Conservation (phyloP, 352 stramenopile species). For the Phytophthora pistaciae region DNA sequence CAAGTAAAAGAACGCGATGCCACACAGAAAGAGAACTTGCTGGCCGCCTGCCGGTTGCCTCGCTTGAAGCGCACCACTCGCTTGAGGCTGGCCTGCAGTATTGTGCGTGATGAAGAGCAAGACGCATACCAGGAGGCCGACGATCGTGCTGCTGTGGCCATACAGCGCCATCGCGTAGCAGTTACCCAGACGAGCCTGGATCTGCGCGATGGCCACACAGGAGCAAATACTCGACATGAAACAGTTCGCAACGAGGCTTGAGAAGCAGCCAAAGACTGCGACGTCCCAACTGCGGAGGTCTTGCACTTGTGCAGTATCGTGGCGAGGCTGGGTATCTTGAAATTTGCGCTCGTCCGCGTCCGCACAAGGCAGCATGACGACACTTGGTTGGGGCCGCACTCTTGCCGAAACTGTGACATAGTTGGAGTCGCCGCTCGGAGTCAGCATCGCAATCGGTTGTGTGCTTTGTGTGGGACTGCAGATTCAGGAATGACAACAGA, state of each 20-base stretch:
- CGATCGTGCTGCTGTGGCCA: slow-evolving; percentile 34
- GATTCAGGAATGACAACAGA: too few relatives aligned
- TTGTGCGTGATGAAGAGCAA: slow-evolving; percentile 36
- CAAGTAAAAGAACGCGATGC: slow-evolving; percentile 20
- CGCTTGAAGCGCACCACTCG: neutral
- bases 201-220: slow-evolving; percentile 49
- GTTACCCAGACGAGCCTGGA: slow-evolving; percentile 39
- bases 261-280: slow-evolving; percentile 47
- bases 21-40: slow-evolving; percentile 29
- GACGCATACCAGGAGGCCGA: slow-evolving; percentile 37
- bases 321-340: neutral
- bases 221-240: slow-evolving; percentile 48
- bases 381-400: slow-evolving; percentile 20
- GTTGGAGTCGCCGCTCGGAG: slow-evolving; percentile 23
- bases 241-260: slow-evolving; percentile 48
- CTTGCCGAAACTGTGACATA: slow-evolving; percentile 6
- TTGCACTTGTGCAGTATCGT: neutral
- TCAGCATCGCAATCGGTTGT: slow-evolving; percentile 4
- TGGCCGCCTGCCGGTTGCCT: slow-evolving; percentile 4
- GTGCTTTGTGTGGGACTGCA: too few relatives aligned
- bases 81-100: slow-evolving; percentile 2
- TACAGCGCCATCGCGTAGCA: slow-evolving; percentile 34
- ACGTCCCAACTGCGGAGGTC: slow-evolving; percentile 32
- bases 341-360: slow-evolving; percentile 10
- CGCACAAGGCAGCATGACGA: slow-evolving; percentile 2